Conservation (phyloP, 2,329 filamentous ascomycete species). For the Bipolaris bicolor region DNA sequence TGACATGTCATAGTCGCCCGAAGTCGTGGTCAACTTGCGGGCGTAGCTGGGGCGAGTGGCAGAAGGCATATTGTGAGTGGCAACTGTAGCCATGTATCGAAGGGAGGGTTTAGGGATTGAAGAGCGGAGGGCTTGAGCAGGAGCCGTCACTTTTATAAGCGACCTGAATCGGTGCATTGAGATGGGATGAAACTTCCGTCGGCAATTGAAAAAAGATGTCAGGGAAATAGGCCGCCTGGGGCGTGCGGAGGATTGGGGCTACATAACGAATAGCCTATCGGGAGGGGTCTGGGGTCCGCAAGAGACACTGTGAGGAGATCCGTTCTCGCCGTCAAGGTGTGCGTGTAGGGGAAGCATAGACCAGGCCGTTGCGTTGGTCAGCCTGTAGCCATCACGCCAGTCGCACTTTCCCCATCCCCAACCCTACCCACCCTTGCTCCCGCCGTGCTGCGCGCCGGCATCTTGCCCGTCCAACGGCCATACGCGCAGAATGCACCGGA, state of each 20-base stretch:
- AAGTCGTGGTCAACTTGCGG: conserved; percentile 50
- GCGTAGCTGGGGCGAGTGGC: conserved; percentile 46
- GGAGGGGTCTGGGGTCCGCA: conserved; percentile 24
- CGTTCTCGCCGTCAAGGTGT: conserved; percentile 21
- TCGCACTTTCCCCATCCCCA: conserved; percentile 7
- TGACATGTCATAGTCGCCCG: conserved; percentile 58
- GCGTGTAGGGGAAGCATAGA: conserved; percentile 17
- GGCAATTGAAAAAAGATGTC: conserved; percentile 43
- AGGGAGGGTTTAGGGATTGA: conserved; percentile 23
- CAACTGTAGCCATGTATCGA: conserved; percentile 45
- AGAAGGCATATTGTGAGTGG: conserved; percentile 43
- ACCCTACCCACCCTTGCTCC: not conserved
- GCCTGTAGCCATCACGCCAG: conserved; percentile 9
- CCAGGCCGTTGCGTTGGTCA: conserved; percentile 4
- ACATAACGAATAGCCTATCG: conserved; percentile 36
- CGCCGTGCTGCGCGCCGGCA: too few species aligned
- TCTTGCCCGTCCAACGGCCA: too few species aligned
- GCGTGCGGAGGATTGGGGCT: conserved; percentile 22
- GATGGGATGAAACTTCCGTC: conserved; percentile 34
- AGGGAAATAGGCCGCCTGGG: conserved; percentile 30
- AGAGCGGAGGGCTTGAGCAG: conserved; percentile 28
- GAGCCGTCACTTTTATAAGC: conserved; percentile 43
- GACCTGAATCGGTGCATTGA: conserved; percentile 46
- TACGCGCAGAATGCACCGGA: not conserved
- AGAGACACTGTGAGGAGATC: conserved; percentile 20